Conservation (phyloP, 805 yeast genomes). For the Yamadazyma endophytica region DNA sequence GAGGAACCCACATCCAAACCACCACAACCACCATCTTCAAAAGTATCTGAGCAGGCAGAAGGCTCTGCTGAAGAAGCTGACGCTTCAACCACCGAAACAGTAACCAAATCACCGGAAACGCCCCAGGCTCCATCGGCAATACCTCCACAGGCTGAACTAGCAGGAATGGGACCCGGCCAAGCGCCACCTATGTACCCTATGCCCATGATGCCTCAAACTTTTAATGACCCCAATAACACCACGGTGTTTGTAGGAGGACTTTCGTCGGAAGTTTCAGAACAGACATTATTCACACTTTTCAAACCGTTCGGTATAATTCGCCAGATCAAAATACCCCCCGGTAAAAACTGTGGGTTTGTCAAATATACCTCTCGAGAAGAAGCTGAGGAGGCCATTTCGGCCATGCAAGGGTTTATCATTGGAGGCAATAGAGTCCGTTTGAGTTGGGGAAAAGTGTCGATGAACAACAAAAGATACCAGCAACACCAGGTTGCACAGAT, state of each 20-base stretch:
- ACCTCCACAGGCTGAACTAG: too few relatives aligned
- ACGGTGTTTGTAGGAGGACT: conserved; percentile 79
- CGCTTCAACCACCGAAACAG: too few relatives aligned
- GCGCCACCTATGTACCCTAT: too few relatives aligned
- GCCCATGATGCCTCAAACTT: too few relatives aligned
- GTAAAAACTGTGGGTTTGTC: conserved; percentile 85
- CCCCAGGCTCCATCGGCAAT: too few relatives aligned
- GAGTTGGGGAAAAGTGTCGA: conserved; percentile 74
- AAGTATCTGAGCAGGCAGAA: too few relatives aligned
- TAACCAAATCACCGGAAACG: background rate
- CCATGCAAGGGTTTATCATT: conserved; percentile 87
- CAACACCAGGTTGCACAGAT: conserved; percentile 27
- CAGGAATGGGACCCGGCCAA: too few relatives aligned
- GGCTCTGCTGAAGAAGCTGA: too few relatives aligned
- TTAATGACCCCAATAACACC: conserved; percentile 58
- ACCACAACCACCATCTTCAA: too few relatives aligned
- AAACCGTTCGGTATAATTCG: conserved; percentile 70
- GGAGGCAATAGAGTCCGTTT: conserved; percentile 79
- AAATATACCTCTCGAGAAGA: conserved; percentile 72
- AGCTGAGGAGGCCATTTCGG: conserved; percentile 81
- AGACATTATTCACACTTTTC: conserved; percentile 56
- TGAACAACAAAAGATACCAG: conserved; percentile 28
- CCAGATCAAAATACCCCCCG: conserved; percentile 72
- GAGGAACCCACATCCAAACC: too few relatives aligned
- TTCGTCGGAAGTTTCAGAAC: conserved; percentile 60